Evolutionary conservation across 306 rosid genomes (phyloP).

Genomic region (Vigna angularis): DNA sequence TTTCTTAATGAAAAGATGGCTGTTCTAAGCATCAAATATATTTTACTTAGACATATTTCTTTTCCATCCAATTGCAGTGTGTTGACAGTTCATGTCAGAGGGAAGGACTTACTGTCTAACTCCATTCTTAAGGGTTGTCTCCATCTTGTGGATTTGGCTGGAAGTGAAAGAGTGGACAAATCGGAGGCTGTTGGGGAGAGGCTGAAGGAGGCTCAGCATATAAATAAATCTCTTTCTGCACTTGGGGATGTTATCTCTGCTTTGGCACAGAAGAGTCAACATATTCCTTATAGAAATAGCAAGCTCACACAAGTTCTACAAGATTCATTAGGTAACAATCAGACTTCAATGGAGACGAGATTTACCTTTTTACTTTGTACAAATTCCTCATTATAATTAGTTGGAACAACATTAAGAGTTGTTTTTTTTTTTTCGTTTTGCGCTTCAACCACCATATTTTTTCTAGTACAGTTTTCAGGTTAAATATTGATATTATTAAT

Average conservation of each 20-base stretch:
- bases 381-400: not conserved
- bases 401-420: not conserved
- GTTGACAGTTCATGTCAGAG: slow-evolving; percentile 87
- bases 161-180: slow-evolving; percentile 96
- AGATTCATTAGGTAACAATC: slow-evolving; percentile 84
- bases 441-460: not conserved
- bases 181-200: slow-evolving; percentile 98
- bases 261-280: slow-evolving; percentile 93
- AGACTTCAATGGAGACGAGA: not conserved
- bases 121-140: slow-evolving; percentile 87
- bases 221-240: slow-evolving; percentile 95
- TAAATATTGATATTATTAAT: slow-evolving; percentile 17
- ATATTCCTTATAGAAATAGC: slow-evolving; percentile 96
- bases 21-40: slow-evolving; percentile 18
- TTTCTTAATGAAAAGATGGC: slow-evolving; percentile 3
- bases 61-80: slow-evolving; percentile 65
- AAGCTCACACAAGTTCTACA: slow-evolving; percentile 96
- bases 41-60: not conserved
- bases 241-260: slow-evolving; percentile 97
- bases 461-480: not conserved
- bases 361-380: not conserved
- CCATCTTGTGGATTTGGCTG: slow-evolving; percentile 98
- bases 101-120: slow-evolving; percentile 77
- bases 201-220: slow-evolving; percentile 94
- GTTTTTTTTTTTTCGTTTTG: not conserved